Percentiles rank a stretch among this genome's conserved stretches.
These are phyloP conservation scores for Diaporthe citrichinensis DNA, from an alignment of 2,329 filamentous ascomycete species.

Conservation along the genomic window DNA sequence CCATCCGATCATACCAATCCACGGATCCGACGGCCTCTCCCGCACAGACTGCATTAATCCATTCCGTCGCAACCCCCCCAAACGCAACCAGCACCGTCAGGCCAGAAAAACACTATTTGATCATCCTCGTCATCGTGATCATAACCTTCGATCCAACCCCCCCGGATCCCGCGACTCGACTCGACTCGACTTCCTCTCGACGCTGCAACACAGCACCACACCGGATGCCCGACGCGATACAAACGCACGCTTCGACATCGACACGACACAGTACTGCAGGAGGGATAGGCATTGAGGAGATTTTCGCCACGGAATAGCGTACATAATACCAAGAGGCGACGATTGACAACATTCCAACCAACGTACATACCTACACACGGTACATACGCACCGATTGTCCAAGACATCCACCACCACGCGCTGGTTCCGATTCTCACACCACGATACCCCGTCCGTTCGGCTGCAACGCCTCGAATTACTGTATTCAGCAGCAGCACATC, in stretches of 20 bases:
- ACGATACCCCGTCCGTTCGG: slow-evolving; percentile 9
- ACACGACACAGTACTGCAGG: neutral
- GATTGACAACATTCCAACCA: slow-evolving; percentile 26
- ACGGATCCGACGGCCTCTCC: slow-evolving; percentile 33
- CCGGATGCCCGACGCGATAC: slow-evolving; percentile 10
- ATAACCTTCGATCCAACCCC: neutral
- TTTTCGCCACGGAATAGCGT: slow-evolving; percentile 2
- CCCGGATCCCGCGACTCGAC: neutral
- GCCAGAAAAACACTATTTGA: slow-evolving; percentile 5
- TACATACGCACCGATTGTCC: neutral
- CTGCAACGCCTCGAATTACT: neutral
- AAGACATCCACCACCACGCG: slow-evolving; percentile 8
- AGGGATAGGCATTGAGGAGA: neutral
- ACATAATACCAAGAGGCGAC: slow-evolving; percentile 10
- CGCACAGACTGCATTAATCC: slow-evolving; percentile 30
- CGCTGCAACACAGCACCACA: neutral
- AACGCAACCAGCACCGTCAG: neutral
- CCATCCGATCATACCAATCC: slow-evolving; percentile 28
- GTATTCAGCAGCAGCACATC: neutral
- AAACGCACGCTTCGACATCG: neutral
- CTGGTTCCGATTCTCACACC: neutral
- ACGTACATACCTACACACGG: slow-evolving; percentile 27
- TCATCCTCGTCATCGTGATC: slow-evolving; percentile 29
- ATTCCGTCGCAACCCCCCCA: slow-evolving; percentile 1
- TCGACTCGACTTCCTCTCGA: neutral